A percentile compares a stretch with the other conserved stretches of the same genome.
Evolutionary conservation across 129 eudicot genomes (phyloP).

Genomic region (Artemisia tridentata): DNA sequence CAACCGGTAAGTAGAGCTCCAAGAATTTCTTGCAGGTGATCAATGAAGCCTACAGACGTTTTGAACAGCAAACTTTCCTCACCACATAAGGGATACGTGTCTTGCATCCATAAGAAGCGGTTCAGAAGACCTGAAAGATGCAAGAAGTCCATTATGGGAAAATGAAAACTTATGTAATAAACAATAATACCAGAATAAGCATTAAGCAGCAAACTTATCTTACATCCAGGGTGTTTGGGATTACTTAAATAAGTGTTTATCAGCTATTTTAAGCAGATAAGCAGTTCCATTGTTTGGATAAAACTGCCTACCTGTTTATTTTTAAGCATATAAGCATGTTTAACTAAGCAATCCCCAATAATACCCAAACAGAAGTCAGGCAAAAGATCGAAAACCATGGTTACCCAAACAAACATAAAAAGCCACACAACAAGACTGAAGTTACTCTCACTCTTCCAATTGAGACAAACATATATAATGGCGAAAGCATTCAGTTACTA

Average conservation of each 20-base stretch:
- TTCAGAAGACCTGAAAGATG: slow-evolving; percentile 75
- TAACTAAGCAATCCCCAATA: too few relatives aligned
- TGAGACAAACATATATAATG: neutral
- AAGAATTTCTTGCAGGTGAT: slow-evolving; percentile 90
- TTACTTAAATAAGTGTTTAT: too few relatives aligned
- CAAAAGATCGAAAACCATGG: too few relatives aligned
- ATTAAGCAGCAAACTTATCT: neutral
- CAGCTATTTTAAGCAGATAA: too few relatives aligned
- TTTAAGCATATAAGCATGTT: too few relatives aligned
- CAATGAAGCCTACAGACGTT: slow-evolving; percentile 84
- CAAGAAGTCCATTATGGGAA: slow-evolving; percentile 1
- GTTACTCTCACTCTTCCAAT: neutral
- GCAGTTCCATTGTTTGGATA: too few relatives aligned
- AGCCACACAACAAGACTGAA: neutral
- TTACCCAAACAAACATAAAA: too few relatives aligned
- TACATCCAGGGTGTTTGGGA: neutral
- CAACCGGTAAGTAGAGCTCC: slow-evolving; percentile 69
- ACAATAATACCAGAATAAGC: neutral
- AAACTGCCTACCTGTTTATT: too few relatives aligned
- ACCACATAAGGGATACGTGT: slow-evolving; percentile 60
- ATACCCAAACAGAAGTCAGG: too few relatives aligned
- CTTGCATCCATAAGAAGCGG: slow-evolving; percentile 91
- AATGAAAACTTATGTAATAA: slow-evolving; percentile 8
- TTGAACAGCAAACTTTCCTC: slow-evolving; percentile 74
- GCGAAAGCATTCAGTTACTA: neutral